A percentile compares a stretch with the other conserved stretches of the same genome.
These are phyloP conservation scores for Exophiala dermatitidis DNA, from an alignment of 2,329 filamentous ascomycete genomes.

Conservation along the genomic window DNA sequence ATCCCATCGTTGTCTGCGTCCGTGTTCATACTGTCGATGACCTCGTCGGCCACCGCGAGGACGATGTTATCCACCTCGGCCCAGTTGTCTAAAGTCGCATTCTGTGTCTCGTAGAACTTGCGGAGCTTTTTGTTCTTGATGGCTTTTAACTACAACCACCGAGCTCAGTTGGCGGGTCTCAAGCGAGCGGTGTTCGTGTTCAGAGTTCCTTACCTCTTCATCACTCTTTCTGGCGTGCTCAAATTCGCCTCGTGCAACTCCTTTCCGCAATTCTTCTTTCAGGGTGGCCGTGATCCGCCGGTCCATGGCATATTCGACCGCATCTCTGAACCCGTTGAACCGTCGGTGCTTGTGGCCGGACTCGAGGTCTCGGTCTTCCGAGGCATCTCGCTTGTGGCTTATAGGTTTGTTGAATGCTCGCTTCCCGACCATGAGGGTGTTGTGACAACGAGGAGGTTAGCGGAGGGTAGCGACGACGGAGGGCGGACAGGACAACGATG, in stretches of 20 bases:
- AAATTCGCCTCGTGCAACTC: conserved; percentile 41
- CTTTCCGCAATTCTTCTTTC: conserved; percentile 44
- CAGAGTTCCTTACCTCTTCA: conserved; percentile 37
- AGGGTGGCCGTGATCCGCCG: conserved; percentile 41
- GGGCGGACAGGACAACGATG: not conserved
- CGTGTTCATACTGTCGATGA: conserved; percentile 55
- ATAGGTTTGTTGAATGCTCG: conserved; percentile 10
- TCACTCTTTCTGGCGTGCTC: conserved; percentile 47
- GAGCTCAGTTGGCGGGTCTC: not conserved
- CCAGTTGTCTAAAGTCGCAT: conserved; percentile 51
- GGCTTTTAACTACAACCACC: conserved; percentile 32
- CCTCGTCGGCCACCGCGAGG: conserved; percentile 49
- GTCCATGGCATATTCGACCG: conserved; percentile 41
- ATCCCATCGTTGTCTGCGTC: conserved; percentile 52
- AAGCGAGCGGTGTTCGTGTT: not conserved
- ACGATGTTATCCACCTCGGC: conserved; percentile 54
- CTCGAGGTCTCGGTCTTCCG: conserved; percentile 25
- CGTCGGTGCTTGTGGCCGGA: conserved; percentile 19
- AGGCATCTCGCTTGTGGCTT: conserved; percentile 2
- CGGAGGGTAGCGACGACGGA: not conserved
- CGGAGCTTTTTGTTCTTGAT: conserved; percentile 49
- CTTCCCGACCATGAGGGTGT: conserved; percentile 16
- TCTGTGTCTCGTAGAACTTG: conserved; percentile 50
- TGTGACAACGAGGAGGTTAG: not conserved
- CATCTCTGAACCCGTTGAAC: conserved; percentile 41